Base-by-base conservation (phyloP, 768 basidiomycete species). In the Dioszegia aurantiaca region DNA sequence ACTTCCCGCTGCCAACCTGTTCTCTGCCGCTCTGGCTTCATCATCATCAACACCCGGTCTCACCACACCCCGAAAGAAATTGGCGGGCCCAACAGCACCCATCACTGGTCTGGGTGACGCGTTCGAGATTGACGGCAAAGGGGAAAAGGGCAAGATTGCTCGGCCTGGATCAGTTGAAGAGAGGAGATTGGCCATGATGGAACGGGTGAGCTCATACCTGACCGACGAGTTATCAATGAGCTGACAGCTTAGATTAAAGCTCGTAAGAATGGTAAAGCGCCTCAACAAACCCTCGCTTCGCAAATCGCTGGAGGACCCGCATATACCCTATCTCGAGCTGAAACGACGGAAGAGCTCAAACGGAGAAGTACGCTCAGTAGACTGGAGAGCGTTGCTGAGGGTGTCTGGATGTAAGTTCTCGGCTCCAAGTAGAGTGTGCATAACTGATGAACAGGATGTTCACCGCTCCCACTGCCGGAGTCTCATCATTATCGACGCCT, bases 281-380 rank as follows among this genome's bases (percentile, higher is more conserved):
- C 63, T 27, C 26, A 23, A 19, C 33, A 62, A 10, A 65, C 69
- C 1, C 56, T 70, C 4, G 72, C 65, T 11, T 65, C 63, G 9
- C 55, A 64, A 1, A 57, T 61, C 10, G 61, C 59, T 9, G 39
- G 47, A 9, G 47, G 57, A 3, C 41, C 30, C 6, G 16, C 37
- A n/a, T 51, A 58, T 36, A 44, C 55, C 16, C 33, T 67, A 10
- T 60, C 69, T 3, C 63, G 69, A 23, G 58, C 64, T 4, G 70
- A 64, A 11, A 59, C 63, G 45, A 63, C 68, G 42, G 72, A 72
- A 26, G 77, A 72, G 64, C 61, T 78, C 5, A 75, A 75, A 56
- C 56, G 75, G 24, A 56, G 76, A 21, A 72, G 70, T 30, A 76
- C 74, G n/a, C 64, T 78, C 17, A 74, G 72, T 59, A 59, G 77